These are phyloP conservation scores for Penicillium alfredii DNA, from an alignment of 495 filamentous ascomycete genomes.

Conservation along the genomic window DNA sequence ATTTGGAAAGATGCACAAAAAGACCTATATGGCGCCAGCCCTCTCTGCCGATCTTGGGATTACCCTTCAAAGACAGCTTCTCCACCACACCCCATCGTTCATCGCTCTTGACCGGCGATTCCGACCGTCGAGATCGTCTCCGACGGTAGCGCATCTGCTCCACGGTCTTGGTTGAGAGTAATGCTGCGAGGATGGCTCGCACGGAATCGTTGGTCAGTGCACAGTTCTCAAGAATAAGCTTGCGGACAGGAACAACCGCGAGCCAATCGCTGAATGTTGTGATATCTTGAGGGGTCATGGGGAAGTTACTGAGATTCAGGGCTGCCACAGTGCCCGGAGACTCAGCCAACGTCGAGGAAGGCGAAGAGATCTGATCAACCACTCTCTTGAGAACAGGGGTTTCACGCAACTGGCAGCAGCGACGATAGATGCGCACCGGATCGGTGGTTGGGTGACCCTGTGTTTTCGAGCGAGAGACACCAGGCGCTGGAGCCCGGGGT, in stretches of 20 bases:
- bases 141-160: constrained; percentile 46
- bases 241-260: constrained; percentile 83
- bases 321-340: constrained; percentile 67
- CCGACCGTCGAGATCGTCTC: constrained; percentile 27
- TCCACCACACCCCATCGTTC: constrained; percentile 69
- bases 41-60: constrained; percentile 71
- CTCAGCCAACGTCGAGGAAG: constrained; percentile 52
- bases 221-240: constrained; percentile 79
- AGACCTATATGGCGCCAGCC: constrained; percentile 90
- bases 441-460: constrained; percentile 79
- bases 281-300: constrained; percentile 74
- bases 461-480: constrained; percentile 37
- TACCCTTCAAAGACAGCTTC: constrained; percentile 84
- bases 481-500: constrained; percentile 19
- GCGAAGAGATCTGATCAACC: constrained; percentile 74
- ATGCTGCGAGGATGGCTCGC: constrained; percentile 75
- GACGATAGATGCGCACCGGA: constrained; percentile 84
- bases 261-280: constrained; percentile 88
- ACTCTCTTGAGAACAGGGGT: constrained; percentile 84
- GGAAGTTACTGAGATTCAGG: constrained; percentile 78
- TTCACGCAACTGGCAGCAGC: constrained; percentile 91
- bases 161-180: constrained; percentile 72
- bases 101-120: constrained; percentile 17
- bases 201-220: constrained; percentile 80
- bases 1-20: constrained; percentile 84